Percentiles rank a stretch among this genome's conserved stretches.
These are phyloP conservation scores for Puccinellia tenuiflora DNA, from an alignment of 176 grass and related monocot species.

Conservation along the genomic window DNA sequence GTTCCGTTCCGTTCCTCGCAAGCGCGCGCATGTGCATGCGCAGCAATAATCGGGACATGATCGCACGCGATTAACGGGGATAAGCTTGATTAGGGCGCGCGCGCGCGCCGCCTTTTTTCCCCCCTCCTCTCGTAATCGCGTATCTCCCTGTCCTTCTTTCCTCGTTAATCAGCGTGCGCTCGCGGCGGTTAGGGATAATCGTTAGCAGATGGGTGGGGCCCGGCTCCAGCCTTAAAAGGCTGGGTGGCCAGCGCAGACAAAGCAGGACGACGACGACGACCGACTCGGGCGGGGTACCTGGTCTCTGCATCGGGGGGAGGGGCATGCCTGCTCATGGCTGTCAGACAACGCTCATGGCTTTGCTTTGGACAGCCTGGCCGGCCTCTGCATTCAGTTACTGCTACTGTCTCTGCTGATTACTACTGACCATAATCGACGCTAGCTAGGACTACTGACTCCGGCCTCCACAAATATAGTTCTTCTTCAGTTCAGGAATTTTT, in stretches of 20 bases:
- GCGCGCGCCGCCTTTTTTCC: neutral
- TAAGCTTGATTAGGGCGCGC: constrained; percentile 32
- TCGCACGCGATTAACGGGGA: constrained; percentile 19
- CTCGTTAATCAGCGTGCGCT: neutral
- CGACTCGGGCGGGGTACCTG: neutral
- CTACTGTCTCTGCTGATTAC: neutral
- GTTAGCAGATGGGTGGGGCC: constrained; percentile 28
- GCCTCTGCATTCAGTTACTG: constrained; percentile 26
- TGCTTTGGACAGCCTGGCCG: constrained; percentile 42
- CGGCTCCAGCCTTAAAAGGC: constrained; percentile 12
- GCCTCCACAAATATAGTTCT: neutral
- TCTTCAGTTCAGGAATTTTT: neutral
- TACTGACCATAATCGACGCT: neutral
- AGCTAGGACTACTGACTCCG: neutral
- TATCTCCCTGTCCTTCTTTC: neutral
- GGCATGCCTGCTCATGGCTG: neutral
- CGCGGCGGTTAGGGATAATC: neutral
- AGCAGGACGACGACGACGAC: constrained; percentile 33
- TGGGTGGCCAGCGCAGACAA: constrained; percentile 42
- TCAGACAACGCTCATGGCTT: neutral
- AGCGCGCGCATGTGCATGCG: constrained; percentile 39
- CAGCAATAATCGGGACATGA: constrained; percentile 31
- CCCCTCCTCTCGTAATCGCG: too few species aligned
- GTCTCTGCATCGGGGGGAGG: too few species aligned
- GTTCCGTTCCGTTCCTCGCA: neutral